Evolutionary conservation across 2,329 filamentous ascomycete species (phyloP), one percentile per base, ranked within the genome.

Genomic region (Botrytis elliptica): DNA sequence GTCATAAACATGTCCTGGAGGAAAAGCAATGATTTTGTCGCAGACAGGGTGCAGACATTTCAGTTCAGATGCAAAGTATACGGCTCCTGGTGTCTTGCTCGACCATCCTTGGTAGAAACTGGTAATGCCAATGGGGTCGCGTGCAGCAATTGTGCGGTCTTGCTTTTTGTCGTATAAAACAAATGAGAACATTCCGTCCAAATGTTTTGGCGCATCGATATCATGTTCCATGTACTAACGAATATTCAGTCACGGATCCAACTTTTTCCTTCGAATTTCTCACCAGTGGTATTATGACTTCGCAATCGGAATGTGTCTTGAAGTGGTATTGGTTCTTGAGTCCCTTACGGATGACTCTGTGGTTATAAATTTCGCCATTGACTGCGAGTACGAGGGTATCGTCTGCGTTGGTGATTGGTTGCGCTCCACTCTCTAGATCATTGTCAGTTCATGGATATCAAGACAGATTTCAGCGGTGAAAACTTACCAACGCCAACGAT

Each of bases 281-380:
- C 88, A 97, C 94, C 88, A 99, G 84, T 78, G 97, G 96, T 82
- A 99, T 97, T 84, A 99, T 97, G 82, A 99, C 95, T 85, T 99
- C 96, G 85, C 96, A 99, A 82, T 99, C 96, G 55, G 95, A 98
- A 82, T 96, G 92, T 77, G 96, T 99, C 91, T 98, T 98, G 91
- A 98, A 99, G 84, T 95, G 91, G 85, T 98, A 98, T 55, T 91
- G 89, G 75, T 87, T 90, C 85, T 93, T 93, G 80, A 98, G 86
- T 79, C 87, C 87, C 86, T 98, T 98, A 82, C 96, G 92, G 81
- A 99, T 88, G 81, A 97, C 89, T 82, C 95, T 93, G 86, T 99
- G 96, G 90, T 99, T 99, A 89, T 99, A 99, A 83, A 99, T 99
- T 84, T 99, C 96, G 85, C 96, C 96, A 84, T 99, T 99, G 89